Percentiles rank a stretch among this genome's conserved stretches.
These are phyloP conservation scores for Calocybe gangraenosa DNA, from an alignment of 768 basidiomycete species.

Conservation along the genomic window DNA sequence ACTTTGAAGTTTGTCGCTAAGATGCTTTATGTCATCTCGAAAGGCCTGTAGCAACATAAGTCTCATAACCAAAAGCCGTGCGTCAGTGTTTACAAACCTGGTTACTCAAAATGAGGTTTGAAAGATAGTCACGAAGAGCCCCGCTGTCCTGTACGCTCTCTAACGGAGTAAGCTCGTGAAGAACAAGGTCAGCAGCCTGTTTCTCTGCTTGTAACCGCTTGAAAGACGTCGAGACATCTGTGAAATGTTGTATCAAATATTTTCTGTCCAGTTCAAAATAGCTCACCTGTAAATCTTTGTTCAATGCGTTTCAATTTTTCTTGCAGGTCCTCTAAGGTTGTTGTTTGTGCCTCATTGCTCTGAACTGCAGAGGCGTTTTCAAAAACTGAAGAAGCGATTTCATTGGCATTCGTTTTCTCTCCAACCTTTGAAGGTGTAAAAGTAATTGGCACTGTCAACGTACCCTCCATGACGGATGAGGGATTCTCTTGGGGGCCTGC, in stretches of 20 bases:
- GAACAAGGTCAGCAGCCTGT: slow-evolving; percentile 57
- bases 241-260: slow-evolving; percentile 1
- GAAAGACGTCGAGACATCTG: slow-evolving; percentile 78
- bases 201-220: slow-evolving; percentile 74
- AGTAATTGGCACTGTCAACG: too few relatives aligned
- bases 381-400: too few relatives aligned
- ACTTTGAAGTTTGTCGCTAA: slow-evolving; percentile 74
- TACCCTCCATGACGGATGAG: too few relatives aligned
- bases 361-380: too few relatives aligned
- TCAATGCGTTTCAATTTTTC: slow-evolving; percentile 68
- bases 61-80: not conserved
- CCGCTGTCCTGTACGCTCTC: slow-evolving; percentile 59
- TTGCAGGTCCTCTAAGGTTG: slow-evolving; percentile 55
- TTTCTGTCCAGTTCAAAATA: not conserved
- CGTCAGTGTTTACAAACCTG: slow-evolving; percentile 46
- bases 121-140: slow-evolving; percentile 70
- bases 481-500: too few relatives aligned
- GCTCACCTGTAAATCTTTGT: slow-evolving; percentile 67
- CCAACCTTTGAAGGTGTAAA: not conserved
- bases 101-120: slow-evolving; percentile 59
- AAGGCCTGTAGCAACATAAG: slow-evolving; percentile 40
- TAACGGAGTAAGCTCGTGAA: slow-evolving; percentile 70
- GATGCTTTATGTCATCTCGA: slow-evolving; percentile 74
- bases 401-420: not conserved
- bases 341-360: slow-evolving; percentile 4